A percentile compares a stretch with the other conserved stretches of the same genome.
Conservation (phyloP, 306 rosid genomes). For the Vicia faba region DNA sequence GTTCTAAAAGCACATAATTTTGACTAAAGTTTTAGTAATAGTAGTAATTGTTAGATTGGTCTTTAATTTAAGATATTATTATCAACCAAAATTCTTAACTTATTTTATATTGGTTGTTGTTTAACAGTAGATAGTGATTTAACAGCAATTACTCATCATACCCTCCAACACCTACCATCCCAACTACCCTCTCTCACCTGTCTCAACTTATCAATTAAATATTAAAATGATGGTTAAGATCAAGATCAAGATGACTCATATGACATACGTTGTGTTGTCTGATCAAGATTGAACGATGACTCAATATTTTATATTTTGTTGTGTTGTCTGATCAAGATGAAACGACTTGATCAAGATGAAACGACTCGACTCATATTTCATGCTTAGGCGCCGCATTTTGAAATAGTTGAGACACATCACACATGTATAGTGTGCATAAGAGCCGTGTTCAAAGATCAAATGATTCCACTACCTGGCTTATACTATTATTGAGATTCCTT, state of each 20-base stretch:
- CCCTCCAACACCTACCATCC: conserved; percentile 35
- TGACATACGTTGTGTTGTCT: no score
- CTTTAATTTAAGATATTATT: conserved; percentile 1
- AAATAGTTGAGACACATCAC: not conserved
- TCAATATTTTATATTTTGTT: no score
- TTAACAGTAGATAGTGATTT: conserved; percentile 38
- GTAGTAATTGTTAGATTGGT: conserved; percentile 3
- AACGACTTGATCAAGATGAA: no score
- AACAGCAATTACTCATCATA: conserved; percentile 36
- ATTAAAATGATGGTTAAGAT: conserved; percentile 6
- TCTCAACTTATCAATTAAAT: conserved; percentile 35
- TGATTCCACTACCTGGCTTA: conserved; percentile 39
- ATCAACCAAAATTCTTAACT: conserved; percentile 16
- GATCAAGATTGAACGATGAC: not conserved
- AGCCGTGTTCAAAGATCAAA: conserved; percentile 23
- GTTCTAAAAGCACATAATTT: conserved; percentile 31
- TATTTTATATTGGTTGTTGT: conserved; percentile 17
- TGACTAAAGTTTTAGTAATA: conserved; percentile 20
- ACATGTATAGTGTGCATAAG: not conserved
- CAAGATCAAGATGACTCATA: not conserved
- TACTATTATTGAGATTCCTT: conserved; percentile 38
- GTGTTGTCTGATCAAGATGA: not conserved
- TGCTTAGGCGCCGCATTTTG: no score
- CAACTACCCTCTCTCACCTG: conserved; percentile 40
- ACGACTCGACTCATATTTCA: no score